These are phyloP conservation scores for Begonia masoniana DNA, from an alignment of 306 rosid genomes.

Conservation along the genomic window DNA sequence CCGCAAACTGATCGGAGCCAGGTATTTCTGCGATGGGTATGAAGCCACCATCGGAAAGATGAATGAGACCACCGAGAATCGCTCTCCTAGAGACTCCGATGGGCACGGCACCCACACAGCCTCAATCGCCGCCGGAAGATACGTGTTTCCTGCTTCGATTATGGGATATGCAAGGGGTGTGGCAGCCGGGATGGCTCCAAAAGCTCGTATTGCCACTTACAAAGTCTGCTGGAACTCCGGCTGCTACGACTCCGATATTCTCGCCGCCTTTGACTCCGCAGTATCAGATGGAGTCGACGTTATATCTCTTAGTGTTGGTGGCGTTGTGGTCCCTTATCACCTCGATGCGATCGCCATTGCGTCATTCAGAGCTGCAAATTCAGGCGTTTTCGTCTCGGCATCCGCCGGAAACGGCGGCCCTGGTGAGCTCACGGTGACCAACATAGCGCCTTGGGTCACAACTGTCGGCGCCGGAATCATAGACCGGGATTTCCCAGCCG, in stretches of 20 bases:
- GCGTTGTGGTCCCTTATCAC: constrained; percentile 51
- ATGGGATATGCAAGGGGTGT: constrained; percentile 51
- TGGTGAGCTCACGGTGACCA: constrained; percentile 47
- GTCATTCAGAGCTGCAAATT: constrained; percentile 34
- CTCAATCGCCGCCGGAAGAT: constrained; percentile 66
- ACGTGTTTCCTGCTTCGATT: constrained; percentile 44
- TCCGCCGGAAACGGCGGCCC: constrained; percentile 80
- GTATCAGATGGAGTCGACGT: constrained; percentile 59
- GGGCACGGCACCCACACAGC: constrained; percentile 80
- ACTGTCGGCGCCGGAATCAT: constrained; percentile 77
- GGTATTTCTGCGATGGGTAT: constrained; percentile 43
- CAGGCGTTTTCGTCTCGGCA: constrained; percentile 54
- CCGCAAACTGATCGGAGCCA: constrained; percentile 57
- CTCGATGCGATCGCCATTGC: constrained; percentile 61
- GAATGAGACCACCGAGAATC: constrained; percentile 46
- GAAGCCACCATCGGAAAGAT: constrained; percentile 50
- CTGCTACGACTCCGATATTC: constrained; percentile 58
- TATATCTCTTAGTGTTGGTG: constrained; percentile 56
- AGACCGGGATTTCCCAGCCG: constrained; percentile 60
- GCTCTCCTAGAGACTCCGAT: constrained; percentile 58
- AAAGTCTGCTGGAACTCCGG: constrained; percentile 67
- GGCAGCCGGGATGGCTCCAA: constrained; percentile 79
- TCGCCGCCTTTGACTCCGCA: constrained; percentile 71
- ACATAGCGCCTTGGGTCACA: constrained; percentile 73
- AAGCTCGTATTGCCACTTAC: constrained; percentile 53